Percentiles rank a stretch among this genome's conserved stretches.
phyloP scores from a whole-genome alignment of 805 yeast genomes.

The Jamesozyma rosinii region DNA sequence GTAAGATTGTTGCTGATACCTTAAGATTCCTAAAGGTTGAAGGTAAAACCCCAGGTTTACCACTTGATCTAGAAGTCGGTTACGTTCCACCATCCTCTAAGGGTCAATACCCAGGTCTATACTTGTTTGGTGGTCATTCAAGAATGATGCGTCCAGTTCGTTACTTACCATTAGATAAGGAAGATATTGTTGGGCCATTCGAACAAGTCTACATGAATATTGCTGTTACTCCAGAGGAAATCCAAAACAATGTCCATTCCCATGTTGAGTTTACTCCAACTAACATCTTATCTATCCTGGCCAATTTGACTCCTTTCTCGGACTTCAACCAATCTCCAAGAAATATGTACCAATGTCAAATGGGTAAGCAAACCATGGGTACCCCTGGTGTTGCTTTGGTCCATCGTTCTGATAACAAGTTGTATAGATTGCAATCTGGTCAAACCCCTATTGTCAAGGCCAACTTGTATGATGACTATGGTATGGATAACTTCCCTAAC shows the following conservation, averaged over 20 bases:
- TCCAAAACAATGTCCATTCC: slow-evolving; percentile 67
- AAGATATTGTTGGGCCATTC: slow-evolving; percentile 90
- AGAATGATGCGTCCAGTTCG: slow-evolving; percentile 95
- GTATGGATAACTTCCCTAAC: slow-evolving; percentile 96
- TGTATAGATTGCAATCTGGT: slow-evolving; percentile 87
- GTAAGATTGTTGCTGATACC: slow-evolving; percentile 77
- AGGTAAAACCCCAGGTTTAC: slow-evolving; percentile 58
- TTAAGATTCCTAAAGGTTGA: slow-evolving; percentile 88
- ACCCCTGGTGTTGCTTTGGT: slow-evolving; percentile 94
- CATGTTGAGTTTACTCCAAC: slow-evolving; percentile 96
- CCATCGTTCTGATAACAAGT: slow-evolving; percentile 89
- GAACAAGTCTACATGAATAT: slow-evolving; percentile 96
- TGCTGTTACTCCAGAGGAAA: slow-evolving; percentile 91
- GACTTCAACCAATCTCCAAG: slow-evolving; percentile 99
- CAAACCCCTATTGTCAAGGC: slow-evolving; percentile 97
- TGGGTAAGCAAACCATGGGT: slow-evolving; percentile 99
- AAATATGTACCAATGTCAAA: slow-evolving; percentile 99
- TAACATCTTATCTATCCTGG: slow-evolving; percentile 85
- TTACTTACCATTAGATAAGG: slow-evolving; percentile 74
- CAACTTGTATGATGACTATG: slow-evolving; percentile 85
- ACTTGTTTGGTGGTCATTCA: slow-evolving; percentile 81
- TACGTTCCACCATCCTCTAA: slow-evolving; percentile 91
- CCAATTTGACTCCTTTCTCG: slow-evolving; percentile 94
- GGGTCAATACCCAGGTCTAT: slow-evolving; percentile 97
- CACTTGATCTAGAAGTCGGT: slow-evolving; percentile 83